Evolutionary conservation across 2,329 filamentous ascomycete species (phyloP).

Genomic region (Pyricularia sp.): DNA sequence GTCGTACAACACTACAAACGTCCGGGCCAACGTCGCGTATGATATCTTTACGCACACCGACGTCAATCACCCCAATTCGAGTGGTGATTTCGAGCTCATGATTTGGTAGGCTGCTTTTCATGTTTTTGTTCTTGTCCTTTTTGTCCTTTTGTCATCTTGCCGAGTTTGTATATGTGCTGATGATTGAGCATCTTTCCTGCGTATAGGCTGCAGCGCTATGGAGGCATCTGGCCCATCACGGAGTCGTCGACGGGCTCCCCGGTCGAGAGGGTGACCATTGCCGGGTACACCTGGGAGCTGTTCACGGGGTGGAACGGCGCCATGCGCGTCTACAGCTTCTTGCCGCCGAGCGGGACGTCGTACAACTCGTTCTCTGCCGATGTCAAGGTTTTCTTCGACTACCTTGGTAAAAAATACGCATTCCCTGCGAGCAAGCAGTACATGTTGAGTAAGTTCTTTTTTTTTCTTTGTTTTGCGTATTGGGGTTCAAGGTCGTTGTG

Average conservation of each 20-base stretch:
- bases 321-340: conserved; percentile 51
- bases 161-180: background rate
- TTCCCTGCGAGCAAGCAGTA: conserved; percentile 36
- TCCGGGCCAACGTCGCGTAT: conserved; percentile 48
- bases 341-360: conserved; percentile 19
- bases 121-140: background rate
- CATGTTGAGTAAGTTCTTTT: conserved; percentile 26
- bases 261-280: conserved; percentile 39
- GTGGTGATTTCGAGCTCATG: conserved; percentile 55
- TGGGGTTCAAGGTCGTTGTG: no score
- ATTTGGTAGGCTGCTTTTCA: conserved; percentile 43
- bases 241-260: conserved; percentile 25
- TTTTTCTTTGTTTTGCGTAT: background rate
- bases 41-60: conserved; percentile 49
- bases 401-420: conserved; percentile 39
- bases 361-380: conserved; percentile 47
- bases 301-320: conserved; percentile 48
- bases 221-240: conserved; percentile 45
- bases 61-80: conserved; percentile 25
- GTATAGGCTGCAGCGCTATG: conserved; percentile 43
- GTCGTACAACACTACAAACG: conserved; percentile 32
- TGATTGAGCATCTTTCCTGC: background rate
- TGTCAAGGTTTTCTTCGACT: conserved; percentile 46
- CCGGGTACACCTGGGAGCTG: conserved; percentile 44
- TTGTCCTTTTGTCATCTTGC: background rate